These are phyloP conservation scores for Yamadazyma jaroonii DNA, from an alignment of 1,139 yeast genomes.

Conservation along the genomic window DNA sequence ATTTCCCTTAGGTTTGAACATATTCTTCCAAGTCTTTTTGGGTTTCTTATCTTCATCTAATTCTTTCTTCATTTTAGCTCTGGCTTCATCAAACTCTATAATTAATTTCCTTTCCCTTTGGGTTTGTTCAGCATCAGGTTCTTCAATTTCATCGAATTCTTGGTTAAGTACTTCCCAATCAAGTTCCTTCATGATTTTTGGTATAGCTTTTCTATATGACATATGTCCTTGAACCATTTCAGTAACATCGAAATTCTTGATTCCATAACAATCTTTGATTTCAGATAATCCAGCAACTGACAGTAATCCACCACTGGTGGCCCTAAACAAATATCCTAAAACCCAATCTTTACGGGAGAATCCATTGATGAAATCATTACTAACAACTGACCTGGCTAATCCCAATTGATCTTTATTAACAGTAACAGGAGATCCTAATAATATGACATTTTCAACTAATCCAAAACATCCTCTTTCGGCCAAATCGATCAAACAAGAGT, in stretches of 20 bases:
- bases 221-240: conserved; percentile 90
- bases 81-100: conserved; percentile 81
- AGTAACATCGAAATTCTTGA: conserved; percentile 87
- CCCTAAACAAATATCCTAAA: conserved; percentile 89
- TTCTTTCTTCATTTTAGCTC: conserved; percentile 53
- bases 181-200: conserved; percentile 62
- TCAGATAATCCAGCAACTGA: conserved; percentile 89
- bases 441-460: conserved; percentile 79
- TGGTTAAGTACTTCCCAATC: conserved; percentile 87
- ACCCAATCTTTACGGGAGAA: conserved; percentile 95
- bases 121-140: conserved; percentile 86
- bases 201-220: conserved; percentile 94
- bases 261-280: conserved; percentile 56
- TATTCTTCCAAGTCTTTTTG: conserved; percentile 51
- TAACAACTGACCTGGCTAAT: conserved; percentile 79
- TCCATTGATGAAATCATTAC: conserved; percentile 89
- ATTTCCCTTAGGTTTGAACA: conserved; percentile 76
- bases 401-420: conserved; percentile 76
- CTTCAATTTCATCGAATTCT: conserved; percentile 93
- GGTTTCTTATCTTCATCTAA: conserved; percentile 22
- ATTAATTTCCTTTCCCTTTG: conserved; percentile 80
- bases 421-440: conserved; percentile 89
- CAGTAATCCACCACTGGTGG: conserved; percentile 91
- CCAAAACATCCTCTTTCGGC: conserved; percentile 88
- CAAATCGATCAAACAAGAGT: conserved; percentile 83